phyloP scores from a whole-genome alignment of 2,329 filamentous ascomycete species.

The Rutstroemia sp. region DNA sequence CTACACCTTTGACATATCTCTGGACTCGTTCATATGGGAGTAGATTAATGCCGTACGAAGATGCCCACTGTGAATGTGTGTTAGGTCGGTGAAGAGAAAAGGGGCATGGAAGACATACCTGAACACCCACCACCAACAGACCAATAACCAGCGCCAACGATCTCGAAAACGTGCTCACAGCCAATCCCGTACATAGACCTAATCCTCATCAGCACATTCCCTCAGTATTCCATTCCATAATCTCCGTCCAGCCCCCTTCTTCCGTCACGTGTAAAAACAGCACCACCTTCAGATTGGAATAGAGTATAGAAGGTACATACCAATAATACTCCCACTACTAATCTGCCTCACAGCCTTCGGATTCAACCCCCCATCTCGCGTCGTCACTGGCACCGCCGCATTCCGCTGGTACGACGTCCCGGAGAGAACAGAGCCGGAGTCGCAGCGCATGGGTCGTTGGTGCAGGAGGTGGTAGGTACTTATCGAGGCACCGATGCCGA shows the following conservation, averaged over 20 bases:
- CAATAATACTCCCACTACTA: conserved; percentile 27
- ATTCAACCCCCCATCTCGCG: conserved; percentile 17
- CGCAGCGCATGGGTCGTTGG: conserved; percentile 28
- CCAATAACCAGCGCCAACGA: conserved; percentile 62
- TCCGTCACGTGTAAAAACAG: neutral
- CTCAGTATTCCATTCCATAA: neutral
- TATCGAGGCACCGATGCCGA: conserved; percentile 32
- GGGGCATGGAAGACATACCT: conserved; percentile 14
- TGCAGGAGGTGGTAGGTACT: conserved; percentile 22
- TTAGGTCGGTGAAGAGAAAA: conserved; percentile 4
- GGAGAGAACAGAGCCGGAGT: conserved; percentile 15
- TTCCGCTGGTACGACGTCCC: conserved; percentile 19
- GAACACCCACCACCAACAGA: conserved; percentile 47
- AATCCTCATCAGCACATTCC: neutral
- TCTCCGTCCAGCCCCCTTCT: no score
- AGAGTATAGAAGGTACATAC: conserved; percentile 14
- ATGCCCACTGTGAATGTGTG: conserved; percentile 34
- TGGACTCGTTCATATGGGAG: conserved; percentile 34
- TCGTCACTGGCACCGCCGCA: conserved; percentile 25
- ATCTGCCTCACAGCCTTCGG: conserved; percentile 26
- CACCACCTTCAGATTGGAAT: no score
- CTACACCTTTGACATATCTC: conserved; percentile 40
- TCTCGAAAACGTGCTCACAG: conserved; percentile 63
- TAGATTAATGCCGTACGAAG: conserved; percentile 43
- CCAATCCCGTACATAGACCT: conserved; percentile 33